Evolutionary conservation across 352 stramenopile species (phyloP).

Genomic region (Globisporangium abappressorium): DNA sequence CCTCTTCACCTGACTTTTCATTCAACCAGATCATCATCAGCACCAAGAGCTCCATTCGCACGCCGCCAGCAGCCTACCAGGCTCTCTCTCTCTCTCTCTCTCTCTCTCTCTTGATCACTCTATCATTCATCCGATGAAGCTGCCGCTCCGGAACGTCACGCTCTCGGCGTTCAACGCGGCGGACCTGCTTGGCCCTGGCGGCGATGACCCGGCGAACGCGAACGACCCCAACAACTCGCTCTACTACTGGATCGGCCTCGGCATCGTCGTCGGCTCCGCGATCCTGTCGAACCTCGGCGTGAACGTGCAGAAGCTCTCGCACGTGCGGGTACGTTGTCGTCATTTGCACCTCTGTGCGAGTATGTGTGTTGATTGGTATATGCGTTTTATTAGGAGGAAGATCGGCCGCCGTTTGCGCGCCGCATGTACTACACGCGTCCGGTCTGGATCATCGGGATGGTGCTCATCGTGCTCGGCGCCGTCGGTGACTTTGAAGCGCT

Average conservation of each 20-base stretch:
- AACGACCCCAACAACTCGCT: constrained; percentile 44
- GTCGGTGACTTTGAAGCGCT: constrained; percentile 88
- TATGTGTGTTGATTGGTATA: not conserved
- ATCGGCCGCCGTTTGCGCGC: constrained; percentile 54
- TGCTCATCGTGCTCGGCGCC: constrained; percentile 74
- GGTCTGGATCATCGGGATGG: constrained; percentile 80
- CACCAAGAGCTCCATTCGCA: constrained; percentile 1
- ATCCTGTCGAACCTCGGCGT: constrained; percentile 83
- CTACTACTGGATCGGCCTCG: constrained; percentile 82
- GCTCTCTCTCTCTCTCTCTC: not conserved
- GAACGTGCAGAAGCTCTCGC: constrained; percentile 86
- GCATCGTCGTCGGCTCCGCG: constrained; percentile 76
- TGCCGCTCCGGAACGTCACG: constrained; percentile 17
- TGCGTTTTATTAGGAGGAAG: constrained; percentile 42
- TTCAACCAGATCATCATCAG: not conserved
- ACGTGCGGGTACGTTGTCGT: constrained; percentile 55
- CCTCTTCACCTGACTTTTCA: constrained; percentile 9
- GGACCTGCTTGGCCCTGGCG: constrained; percentile 8
- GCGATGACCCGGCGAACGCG: not conserved
- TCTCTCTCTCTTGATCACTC: not conserved
- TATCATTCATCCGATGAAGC: constrained; percentile 6
- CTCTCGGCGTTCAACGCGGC: constrained; percentile 13
- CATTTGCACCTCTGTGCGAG: not conserved
- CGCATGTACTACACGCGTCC: constrained; percentile 82
- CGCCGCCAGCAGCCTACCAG: not conserved